Percentiles rank a stretch among this genome's conserved stretches.
Evolutionary conservation across 345 rosid species (phyloP).

Genomic region (Gossypioides kirkii): DNA sequence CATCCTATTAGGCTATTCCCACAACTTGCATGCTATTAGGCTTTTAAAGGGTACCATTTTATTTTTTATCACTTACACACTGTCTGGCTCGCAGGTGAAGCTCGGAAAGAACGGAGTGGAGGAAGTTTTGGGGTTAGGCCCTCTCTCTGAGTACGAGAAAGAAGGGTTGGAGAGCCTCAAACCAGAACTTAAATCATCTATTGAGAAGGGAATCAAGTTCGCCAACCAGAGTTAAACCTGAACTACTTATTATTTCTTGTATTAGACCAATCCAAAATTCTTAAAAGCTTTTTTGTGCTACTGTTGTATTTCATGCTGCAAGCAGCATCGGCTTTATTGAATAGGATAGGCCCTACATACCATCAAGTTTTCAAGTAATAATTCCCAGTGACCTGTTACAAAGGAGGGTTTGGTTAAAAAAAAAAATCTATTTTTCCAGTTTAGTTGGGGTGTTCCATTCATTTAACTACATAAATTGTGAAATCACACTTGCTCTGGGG

Average conservation of each 20-base stretch:
- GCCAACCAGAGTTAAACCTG: constrained; percentile 29
- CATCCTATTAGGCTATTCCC: neutral
- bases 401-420: neutral
- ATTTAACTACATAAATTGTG: neutral
- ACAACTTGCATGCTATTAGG: neutral
- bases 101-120: constrained; percentile 81
- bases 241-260: neutral
- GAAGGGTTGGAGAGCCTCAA: constrained; percentile 61
- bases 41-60: neutral
- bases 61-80: neutral
- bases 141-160: constrained; percentile 65
- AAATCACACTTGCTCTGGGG: neutral
- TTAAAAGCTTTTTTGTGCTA: neutral
- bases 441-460: neutral
- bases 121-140: constrained; percentile 71
- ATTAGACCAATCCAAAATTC: constrained; percentile 16
- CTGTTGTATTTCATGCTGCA: constrained; percentile 29
- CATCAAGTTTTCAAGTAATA: constrained; percentile 15
- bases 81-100: constrained; percentile 47
- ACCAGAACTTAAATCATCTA: constrained; percentile 61
- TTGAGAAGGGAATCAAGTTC: constrained; percentile 74
- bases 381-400: constrained; percentile 8
- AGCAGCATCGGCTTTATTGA: constrained; percentile 19
- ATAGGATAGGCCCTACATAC: constrained; percentile 13
- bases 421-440: neutral